Base-by-base conservation (phyloP, 495 filamentous ascomycete species). In the Wilcoxina mikolae region DNA sequence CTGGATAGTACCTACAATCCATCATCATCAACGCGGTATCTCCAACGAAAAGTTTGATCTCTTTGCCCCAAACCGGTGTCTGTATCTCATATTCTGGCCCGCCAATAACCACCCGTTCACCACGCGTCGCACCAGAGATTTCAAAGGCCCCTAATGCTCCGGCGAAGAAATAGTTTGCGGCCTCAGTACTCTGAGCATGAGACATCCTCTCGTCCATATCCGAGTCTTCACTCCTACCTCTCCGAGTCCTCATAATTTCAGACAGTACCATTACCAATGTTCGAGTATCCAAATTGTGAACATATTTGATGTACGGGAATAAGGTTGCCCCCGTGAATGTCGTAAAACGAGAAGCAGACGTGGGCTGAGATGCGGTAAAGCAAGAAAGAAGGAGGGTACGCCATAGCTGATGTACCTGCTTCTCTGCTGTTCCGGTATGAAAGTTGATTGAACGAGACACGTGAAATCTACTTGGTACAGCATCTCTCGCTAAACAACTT, bases 11-110 rank as follows among this genome's bases (percentile, higher is more conserved):
- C 61, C 39, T 51, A 65, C 61, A 65, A 56, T 65, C 61, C 61
- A 64, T 65, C 29, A 65, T 64, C 61, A 65, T 65, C 28, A 65
- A 50, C 11, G 61, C 61, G n/a, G 61, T 65, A 56, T 65, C 61
- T n/a, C 61, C 61, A 12, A 65, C 61, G 44, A 64, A 65, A 18
- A 65, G 51, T 26, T 65, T 64, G 33, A 65, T 56, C 35, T 65
- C 61, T 39, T 59, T 65, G 15, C 57, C 58, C 38, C 54, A 57
- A 39, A 64, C 49, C 38, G 60, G 54, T 20, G 51, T 64, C n/a
- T 29, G 35, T 10, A 52, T 49, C 20, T 57, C 57, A 38, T 64
- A 65, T 48, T 65, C 61, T 17, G 54, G 51, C 22, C 61, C 61
- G 11, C 61, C 61, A 38, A 65, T 61, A 38, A 65, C 48, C 57